These are phyloP conservation scores for Otatea glauca DNA, from an alignment of 176 grass and related monocot genomes.

Conservation along the genomic window DNA sequence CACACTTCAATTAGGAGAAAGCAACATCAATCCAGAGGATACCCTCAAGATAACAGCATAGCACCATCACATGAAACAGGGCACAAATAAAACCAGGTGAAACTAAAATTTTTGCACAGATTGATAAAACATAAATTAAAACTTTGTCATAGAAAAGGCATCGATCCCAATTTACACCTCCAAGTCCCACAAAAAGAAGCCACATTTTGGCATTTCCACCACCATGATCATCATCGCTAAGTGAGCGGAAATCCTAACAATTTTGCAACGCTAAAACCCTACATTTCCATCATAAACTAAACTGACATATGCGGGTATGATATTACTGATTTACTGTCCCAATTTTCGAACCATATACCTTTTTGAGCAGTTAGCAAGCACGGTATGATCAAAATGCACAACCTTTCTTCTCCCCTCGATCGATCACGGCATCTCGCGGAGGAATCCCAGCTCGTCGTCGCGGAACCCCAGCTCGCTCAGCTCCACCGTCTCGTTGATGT, in stretches of 20 bases:
- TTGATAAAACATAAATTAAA: not conserved
- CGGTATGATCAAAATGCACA: constrained; percentile 34
- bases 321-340: too few relatives aligned
- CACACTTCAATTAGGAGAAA: constrained; percentile 1
- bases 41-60: not conserved
- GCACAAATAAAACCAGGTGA: not conserved
- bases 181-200: constrained; percentile 36
- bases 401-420: constrained; percentile 11
- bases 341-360: too few relatives aligned
- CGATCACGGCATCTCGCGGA: constrained; percentile 40
- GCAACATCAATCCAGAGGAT: not conserved
- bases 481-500: constrained; percentile 50
- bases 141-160: not conserved
- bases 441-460: constrained; percentile 47
- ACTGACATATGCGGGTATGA: too few relatives aligned
- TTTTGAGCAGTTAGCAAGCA: constrained; percentile 32
- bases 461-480: constrained; percentile 56
- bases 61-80: not conserved
- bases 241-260: too few relatives aligned
- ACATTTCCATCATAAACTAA: too few relatives aligned
- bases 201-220: constrained; percentile 27
- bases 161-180: constrained; percentile 12
- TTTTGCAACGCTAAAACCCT: too few relatives aligned
- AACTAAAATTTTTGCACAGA: not conserved
- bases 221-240: not conserved